Percentiles rank a stretch among this genome's conserved stretches.
Evolutionary conservation across 2,329 filamentous ascomycete genomes (phyloP).

Genomic region (Thielaviopsis punctulata): DNA sequence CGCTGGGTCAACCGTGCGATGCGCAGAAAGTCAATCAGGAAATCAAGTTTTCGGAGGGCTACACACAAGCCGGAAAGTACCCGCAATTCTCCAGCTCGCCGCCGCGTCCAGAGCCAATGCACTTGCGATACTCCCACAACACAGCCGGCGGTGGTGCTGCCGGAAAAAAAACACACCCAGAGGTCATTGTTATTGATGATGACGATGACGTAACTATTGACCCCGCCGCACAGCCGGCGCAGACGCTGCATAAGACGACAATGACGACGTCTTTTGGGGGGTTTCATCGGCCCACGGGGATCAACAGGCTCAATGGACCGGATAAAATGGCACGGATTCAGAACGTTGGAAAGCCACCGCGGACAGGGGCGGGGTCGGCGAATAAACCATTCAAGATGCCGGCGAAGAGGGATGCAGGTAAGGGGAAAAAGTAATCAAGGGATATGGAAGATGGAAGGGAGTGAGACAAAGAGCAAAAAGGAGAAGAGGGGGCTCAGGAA

Average conservation of each 20-base stretch:
- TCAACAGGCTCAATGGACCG: constrained; percentile 15
- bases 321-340: constrained; percentile 24
- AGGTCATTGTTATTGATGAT: constrained; percentile 13
- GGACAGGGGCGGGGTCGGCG: constrained; percentile 14
- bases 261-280: constrained; percentile 24
- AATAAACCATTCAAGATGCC: constrained; percentile 40
- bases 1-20: constrained; percentile 18
- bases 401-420: constrained; percentile 22
- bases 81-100: constrained; percentile 42
- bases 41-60: not conserved
- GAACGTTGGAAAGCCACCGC: constrained; percentile 26
- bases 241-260: constrained; percentile 34
- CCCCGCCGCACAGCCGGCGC: constrained; percentile 22
- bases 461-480: not conserved
- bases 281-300: constrained; percentile 27
- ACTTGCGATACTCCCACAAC: not conserved
- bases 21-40: constrained; percentile 10
- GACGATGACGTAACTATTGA: constrained; percentile 17
- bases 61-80: constrained; percentile 26
- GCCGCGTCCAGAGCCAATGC: constrained; percentile 17
- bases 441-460: not conserved
- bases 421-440: not conserved
- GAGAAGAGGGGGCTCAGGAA: not conserved
- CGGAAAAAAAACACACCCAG: constrained; percentile 4
- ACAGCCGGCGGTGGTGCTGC: not conserved